phyloP scores from a whole-genome alignment of 73 alveolate genomes.

The Tetrahymena elliotti region DNA sequence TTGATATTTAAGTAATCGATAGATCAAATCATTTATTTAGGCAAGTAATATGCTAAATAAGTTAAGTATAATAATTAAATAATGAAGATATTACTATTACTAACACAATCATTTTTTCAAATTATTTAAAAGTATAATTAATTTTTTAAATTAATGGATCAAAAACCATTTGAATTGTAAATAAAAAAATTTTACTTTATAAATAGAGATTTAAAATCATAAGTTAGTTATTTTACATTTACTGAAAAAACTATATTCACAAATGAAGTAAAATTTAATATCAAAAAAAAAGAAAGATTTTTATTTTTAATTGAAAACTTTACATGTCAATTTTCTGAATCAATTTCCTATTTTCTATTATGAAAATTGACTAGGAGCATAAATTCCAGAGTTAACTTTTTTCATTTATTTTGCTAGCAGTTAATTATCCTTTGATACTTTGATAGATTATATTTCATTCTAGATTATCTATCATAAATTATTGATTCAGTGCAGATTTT shows the following conservation, averaged over 20 bases:
- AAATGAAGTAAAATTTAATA: too few relatives aligned
- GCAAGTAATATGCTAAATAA: neutral
- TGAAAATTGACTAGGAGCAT: neutral
- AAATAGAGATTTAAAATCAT: too few relatives aligned
- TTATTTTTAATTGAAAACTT: neutral
- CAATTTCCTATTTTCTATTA: neutral
- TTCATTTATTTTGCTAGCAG: neutral
- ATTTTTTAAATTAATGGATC: neutral
- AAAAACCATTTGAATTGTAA: too few relatives aligned
- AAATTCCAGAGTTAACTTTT: neutral
- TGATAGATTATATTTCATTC: too few relatives aligned
- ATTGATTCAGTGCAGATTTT: neutral
- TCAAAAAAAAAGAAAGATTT: too few relatives aligned
- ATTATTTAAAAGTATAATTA: too few relatives aligned
- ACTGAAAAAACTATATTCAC: too few relatives aligned
- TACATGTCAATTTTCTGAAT: neutral
- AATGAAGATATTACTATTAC: neutral
- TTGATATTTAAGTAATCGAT: neutral
- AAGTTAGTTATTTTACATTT: too few relatives aligned
- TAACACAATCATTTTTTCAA: neutral
- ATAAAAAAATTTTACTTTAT: too few relatives aligned
- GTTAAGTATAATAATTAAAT: too few relatives aligned
- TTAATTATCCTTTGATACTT: too few relatives aligned
- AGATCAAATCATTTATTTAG: neutral
- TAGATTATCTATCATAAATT: neutral